Percentiles rank a stretch among this genome's conserved stretches.
phyloP scores from a whole-genome alignment of 2,329 filamentous ascomycete species.

The Alternaria panax region DNA sequence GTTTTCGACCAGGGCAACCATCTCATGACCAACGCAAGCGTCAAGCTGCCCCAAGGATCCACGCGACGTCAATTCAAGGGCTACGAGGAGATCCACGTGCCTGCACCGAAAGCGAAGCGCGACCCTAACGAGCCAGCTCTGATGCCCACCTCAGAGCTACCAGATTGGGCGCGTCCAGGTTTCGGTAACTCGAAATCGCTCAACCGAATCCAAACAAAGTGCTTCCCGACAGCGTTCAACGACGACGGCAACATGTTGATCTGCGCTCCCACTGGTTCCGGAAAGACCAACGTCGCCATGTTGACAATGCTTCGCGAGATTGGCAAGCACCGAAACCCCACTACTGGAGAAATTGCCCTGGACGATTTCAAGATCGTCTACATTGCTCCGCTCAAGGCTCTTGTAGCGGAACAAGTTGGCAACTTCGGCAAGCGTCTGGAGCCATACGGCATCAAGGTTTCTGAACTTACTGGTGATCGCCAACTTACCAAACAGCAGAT shows the following conservation, averaged over 20 bases:
- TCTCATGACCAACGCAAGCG: slow-evolving; percentile 98
- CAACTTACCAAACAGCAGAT: slow-evolving; percentile 99
- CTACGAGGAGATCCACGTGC: slow-evolving; percentile 98
- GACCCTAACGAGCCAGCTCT: slow-evolving; percentile 78
- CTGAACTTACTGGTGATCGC: slow-evolving; percentile 96
- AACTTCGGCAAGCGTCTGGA: slow-evolving; percentile 94
- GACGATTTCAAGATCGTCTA: slow-evolving; percentile 99
- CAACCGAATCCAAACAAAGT: slow-evolving; percentile 95
- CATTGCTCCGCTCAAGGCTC: slow-evolving; percentile 91
- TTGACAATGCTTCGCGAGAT: slow-evolving; percentile 94
- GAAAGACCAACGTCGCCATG: slow-evolving; percentile 99
- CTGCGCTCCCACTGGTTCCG: slow-evolving; percentile 94
- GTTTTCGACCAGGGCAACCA: slow-evolving; percentile 98
- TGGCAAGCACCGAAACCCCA: slow-evolving; percentile 88
- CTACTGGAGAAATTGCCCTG: slow-evolving; percentile 91
- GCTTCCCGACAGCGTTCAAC: slow-evolving; percentile 87
- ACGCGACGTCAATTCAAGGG: slow-evolving; percentile 97
- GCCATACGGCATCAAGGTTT: slow-evolving; percentile 87
- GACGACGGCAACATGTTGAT: slow-evolving; percentile 98
- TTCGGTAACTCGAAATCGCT: slow-evolving; percentile 87
- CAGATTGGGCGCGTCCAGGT: slow-evolving; percentile 87
- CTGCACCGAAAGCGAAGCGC: slow-evolving; percentile 84
- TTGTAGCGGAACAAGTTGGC: slow-evolving; percentile 97
- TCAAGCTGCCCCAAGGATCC: slow-evolving; percentile 90
- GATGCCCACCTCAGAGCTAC: slow-evolving; percentile 85